Evolutionary conservation across 176 grass and related monocot species (phyloP).

Genomic region (Areca catechu): DNA sequence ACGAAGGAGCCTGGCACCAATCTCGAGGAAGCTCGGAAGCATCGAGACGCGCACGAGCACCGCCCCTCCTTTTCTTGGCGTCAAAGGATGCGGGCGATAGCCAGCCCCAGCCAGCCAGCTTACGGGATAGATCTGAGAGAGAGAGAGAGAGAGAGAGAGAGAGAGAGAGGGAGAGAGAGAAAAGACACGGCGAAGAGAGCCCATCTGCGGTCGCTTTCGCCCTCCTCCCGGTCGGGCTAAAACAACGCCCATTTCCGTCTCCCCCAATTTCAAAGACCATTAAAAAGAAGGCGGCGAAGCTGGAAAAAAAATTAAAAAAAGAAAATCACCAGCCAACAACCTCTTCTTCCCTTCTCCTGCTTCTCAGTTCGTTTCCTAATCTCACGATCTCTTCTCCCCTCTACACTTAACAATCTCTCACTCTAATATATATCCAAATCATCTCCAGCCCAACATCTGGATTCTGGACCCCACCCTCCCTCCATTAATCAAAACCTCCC

Average conservation of each 20-base stretch:
- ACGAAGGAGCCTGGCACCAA: too few species aligned
- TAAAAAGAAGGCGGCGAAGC: slow-evolving; percentile 4
- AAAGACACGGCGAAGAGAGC: slow-evolving; percentile 8
- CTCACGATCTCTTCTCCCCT: slow-evolving; percentile 11
- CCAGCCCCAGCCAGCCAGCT: neutral
- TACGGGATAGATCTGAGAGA: neutral
- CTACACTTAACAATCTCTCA: neutral
- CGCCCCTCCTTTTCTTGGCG: neutral
- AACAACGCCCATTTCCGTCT: slow-evolving; percentile 20
- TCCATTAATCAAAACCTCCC: slow-evolving; percentile 1
- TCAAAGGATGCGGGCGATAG: slow-evolving; percentile 8
- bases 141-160: neutral
- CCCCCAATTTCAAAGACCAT: slow-evolving; percentile 3
- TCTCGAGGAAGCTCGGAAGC: too few species aligned
- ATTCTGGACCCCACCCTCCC: slow-evolving; percentile 7
- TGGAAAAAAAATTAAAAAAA: neutral
- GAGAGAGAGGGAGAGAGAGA: neutral
- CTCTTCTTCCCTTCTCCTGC: neutral
- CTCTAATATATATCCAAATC: too few species aligned
- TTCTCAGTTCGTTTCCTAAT: neutral
- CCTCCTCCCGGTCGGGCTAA: slow-evolving; percentile 19
- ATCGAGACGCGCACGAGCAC: too few species aligned
- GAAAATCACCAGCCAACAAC: neutral
- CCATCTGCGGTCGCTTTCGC: slow-evolving; percentile 13
- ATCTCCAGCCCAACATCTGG: slow-evolving; percentile 15